phyloP scores from a whole-genome alignment of 306 rosid species.

The Cicer cuneatum region DNA sequence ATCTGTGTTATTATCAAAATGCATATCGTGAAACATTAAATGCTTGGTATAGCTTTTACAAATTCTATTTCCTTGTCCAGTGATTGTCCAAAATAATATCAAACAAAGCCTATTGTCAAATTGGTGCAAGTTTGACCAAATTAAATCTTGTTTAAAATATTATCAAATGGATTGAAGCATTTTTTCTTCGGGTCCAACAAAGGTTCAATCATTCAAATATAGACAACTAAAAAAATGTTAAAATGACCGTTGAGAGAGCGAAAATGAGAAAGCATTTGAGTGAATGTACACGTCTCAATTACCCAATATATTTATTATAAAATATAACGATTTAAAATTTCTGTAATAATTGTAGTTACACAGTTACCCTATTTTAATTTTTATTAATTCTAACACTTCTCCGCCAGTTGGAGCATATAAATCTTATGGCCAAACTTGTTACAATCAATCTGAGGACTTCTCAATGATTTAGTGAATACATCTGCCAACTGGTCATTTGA shows the following conservation, averaged over 20 bases:
- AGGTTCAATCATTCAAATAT: background rate
- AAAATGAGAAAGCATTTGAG: background rate
- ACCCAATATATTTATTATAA: background rate
- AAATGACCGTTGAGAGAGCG: background rate
- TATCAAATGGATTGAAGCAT: no score
- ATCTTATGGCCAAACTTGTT: background rate
- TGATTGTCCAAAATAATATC: slow-evolving; percentile 16
- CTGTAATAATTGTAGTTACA: background rate
- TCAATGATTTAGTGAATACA: background rate
- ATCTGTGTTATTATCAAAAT: slow-evolving; percentile 23
- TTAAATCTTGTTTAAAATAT: background rate
- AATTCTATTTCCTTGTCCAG: slow-evolving; percentile 26
- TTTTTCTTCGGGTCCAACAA: background rate
- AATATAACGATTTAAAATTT: no score
- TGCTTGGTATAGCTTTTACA: slow-evolving; percentile 7
- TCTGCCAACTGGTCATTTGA: background rate
- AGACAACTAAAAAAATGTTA: background rate
- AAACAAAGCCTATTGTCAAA: slow-evolving; percentile 3
- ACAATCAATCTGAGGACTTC: background rate
- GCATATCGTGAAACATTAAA: slow-evolving; percentile 1
- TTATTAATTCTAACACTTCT: no score
- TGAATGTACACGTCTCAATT: background rate
- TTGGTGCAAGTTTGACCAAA: background rate
- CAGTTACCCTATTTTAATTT: background rate
- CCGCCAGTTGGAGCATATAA: background rate